Evolutionary conservation across 2,329 filamentous ascomycete genomes (phyloP).

Genomic region (Lachnellula willkommii): DNA sequence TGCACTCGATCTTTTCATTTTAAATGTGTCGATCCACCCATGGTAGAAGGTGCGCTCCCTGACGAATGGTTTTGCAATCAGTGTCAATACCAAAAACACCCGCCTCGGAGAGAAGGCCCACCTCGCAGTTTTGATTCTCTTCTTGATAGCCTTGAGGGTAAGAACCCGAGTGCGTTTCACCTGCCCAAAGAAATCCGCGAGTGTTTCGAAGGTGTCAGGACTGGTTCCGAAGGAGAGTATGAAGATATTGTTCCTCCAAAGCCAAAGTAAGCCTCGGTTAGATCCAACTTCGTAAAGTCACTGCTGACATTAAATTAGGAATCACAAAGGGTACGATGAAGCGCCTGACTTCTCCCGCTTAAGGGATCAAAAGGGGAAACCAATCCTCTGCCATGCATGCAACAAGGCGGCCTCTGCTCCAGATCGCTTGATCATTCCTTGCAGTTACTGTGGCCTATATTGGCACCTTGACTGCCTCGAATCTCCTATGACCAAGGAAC

Average conservation of each 20-base stretch:
- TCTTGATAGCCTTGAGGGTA: conserved; percentile 59
- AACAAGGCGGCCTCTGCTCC: conserved; percentile 56
- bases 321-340: conserved; percentile 49
- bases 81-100: conserved; percentile 50
- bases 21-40: conserved; percentile 76
- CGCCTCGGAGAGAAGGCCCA: conserved; percentile 33
- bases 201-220: conserved; percentile 74
- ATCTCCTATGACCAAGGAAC: conserved; percentile 74
- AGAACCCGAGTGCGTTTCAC: conserved; percentile 66
- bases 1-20: conserved; percentile 90
- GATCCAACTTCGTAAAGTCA: background rate
- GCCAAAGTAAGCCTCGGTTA: conserved; percentile 49
- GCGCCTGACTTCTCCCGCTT: conserved; percentile 62
- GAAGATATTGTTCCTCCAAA: conserved; percentile 57
- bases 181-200: conserved; percentile 67
- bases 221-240: conserved; percentile 73
- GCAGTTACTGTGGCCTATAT: conserved; percentile 72
- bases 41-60: conserved; percentile 53
- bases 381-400: conserved; percentile 74
- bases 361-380: conserved; percentile 65
- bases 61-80: conserved; percentile 83
- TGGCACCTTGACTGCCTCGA: conserved; percentile 95
- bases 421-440: conserved; percentile 71
- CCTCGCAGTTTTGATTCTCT: conserved; percentile 57
- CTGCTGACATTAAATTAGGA: conserved; percentile 33